These are phyloP conservation scores for Plantago ovata DNA, from an alignment of 257 asterid genomes.

Conservation along the genomic window DNA sequence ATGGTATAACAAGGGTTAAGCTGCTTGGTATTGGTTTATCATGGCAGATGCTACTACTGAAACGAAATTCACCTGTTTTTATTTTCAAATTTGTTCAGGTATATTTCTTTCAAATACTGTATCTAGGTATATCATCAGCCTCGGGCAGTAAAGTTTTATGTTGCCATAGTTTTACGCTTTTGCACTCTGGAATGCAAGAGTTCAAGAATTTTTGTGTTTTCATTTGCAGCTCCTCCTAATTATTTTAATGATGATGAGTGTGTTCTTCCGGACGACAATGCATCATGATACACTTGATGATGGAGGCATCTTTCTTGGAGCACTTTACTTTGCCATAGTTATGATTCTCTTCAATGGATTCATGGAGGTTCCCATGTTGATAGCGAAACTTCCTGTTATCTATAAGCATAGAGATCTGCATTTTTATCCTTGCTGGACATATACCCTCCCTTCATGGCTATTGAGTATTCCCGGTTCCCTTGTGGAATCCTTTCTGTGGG, in stretches of 20 bases:
- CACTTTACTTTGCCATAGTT: conserved; percentile 68
- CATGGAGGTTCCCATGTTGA: conserved; percentile 75
- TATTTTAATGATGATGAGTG: conserved; percentile 68
- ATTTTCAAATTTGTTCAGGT: conserved; percentile 70
- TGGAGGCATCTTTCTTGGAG: conserved; percentile 82
- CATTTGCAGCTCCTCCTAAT: conserved; percentile 59
- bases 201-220: conserved; percentile 13
- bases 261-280: conserved; percentile 78
- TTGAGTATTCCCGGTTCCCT: conserved; percentile 70
- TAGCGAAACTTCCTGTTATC: conserved; percentile 77
- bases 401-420: conserved; percentile 86
- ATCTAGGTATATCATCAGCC: conserved; percentile 13
- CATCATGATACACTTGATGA: conserved; percentile 54
- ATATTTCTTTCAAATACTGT: not conserved
- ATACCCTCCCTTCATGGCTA: conserved; percentile 81
- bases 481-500: conserved; percentile 73
- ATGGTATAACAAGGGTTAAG: conserved; percentile 44
- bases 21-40: conserved; percentile 53
- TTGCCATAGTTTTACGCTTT: conserved; percentile 8
- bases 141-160: not conserved
- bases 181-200: conserved; percentile 2
- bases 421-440: conserved; percentile 87
- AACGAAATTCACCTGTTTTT: conserved; percentile 60
- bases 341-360: conserved; percentile 86
- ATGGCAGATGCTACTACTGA: conserved; percentile 63